These are phyloP conservation scores for Colletotrichum truncatum DNA, from an alignment of 2,329 filamentous ascomycete genomes.

Conservation along the genomic window DNA sequence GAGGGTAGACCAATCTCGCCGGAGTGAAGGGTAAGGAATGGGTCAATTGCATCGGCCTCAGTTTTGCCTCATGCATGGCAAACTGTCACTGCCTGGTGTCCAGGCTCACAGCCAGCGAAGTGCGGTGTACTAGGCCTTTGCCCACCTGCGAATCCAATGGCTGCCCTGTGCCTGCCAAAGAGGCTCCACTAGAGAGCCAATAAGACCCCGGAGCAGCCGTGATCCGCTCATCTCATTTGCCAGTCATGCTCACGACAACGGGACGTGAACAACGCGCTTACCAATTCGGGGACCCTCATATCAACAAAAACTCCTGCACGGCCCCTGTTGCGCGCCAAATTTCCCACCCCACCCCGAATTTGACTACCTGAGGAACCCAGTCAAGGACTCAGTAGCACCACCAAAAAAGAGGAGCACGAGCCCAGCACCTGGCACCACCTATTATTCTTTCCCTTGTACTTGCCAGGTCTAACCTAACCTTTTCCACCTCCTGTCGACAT, in stretches of 20 bases:
- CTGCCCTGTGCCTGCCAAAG: slow-evolving; percentile 15
- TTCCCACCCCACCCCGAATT: slow-evolving; percentile 23
- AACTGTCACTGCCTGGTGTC: slow-evolving; percentile 10
- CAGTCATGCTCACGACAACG: slow-evolving; percentile 6
- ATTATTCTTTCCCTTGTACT: slow-evolving; percentile 28
- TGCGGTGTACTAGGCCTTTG: slow-evolving; percentile 17
- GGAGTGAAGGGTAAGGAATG: not conserved
- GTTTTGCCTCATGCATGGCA: not conserved
- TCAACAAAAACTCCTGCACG: slow-evolving; percentile 31
- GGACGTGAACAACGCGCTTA: slow-evolving; percentile 30
- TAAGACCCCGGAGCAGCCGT: slow-evolving; percentile 1
- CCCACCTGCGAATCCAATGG: slow-evolving; percentile 7
- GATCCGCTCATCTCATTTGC: slow-evolving; percentile 8
- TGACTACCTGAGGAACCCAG: slow-evolving; percentile 22
- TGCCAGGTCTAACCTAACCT: slow-evolving; percentile 21
- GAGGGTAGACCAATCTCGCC: too few relatives aligned
- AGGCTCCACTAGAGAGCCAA: slow-evolving; percentile 11
- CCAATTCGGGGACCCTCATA: slow-evolving; percentile 31
- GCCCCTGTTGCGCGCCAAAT: slow-evolving; percentile 31
- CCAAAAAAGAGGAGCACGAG: slow-evolving; percentile 23
- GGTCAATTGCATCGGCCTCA: not conserved
- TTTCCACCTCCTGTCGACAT: slow-evolving; percentile 30
- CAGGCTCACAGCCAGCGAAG: slow-evolving; percentile 5
- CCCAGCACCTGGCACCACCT: slow-evolving; percentile 15
- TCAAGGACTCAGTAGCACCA: not conserved